Base-by-base conservation (phyloP, 306 rosid genomes). In the Cajanus cajan region DNA sequence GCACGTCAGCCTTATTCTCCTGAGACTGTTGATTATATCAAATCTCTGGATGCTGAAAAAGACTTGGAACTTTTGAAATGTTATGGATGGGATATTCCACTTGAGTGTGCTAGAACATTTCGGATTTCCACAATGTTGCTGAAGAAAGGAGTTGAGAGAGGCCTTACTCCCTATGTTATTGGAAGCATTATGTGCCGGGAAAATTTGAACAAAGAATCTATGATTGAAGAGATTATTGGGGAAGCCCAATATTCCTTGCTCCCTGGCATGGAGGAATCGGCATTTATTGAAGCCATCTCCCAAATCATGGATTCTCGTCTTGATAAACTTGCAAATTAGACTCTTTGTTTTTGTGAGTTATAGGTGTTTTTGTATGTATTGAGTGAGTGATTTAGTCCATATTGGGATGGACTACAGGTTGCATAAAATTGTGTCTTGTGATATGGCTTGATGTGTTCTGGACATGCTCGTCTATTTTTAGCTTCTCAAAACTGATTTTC, bases 111-210 rank as follows among this genome's bases (percentile, higher is more conserved):
- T 16, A 78, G 85, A 45, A 89, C 89, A 21, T 89, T 92, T 41
- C 82, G 80, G 13, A 83, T 92, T 62, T 92, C 97, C 77, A 92
- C 91, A 34, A 88, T 90, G 95, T 86, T 92, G 82, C 85, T 92
- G 64, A 90, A 92, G 85, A 92, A 88, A 84, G 97, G 94, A 58
- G 89, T 87, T n/a, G 52, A 83, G 77, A 87, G 86, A 86, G 95
- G 91, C 41, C 90, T 92, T 40, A 87, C 87, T 45, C 95, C 97
- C 36, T 86, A 87, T 72, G 88, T 70, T 43, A 87, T 92, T 66
- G 97, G 97, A 85, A 90, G 85, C 88, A 86, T 92, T 50, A 85
- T 90, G 91, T 90, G 97, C 28, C 80, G 95, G 57, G 89, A 87
- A 77, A 85, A 81, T 59, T 63, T 92, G 47, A 92, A 82, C 76